Evolutionary conservation across 2,329 filamentous ascomycete species (phyloP).

Genomic region (Onygena corvina): DNA sequence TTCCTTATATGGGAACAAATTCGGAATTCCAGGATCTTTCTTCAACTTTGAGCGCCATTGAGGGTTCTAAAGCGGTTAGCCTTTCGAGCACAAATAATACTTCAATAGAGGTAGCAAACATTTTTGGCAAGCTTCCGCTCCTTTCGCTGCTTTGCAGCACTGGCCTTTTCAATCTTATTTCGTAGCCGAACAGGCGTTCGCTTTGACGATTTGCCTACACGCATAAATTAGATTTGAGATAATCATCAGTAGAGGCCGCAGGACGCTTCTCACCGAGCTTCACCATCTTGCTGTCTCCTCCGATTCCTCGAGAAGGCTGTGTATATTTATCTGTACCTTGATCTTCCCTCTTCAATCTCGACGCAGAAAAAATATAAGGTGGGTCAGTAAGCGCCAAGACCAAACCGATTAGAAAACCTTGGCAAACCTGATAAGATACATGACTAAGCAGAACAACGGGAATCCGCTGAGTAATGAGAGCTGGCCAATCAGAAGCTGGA

Average conservation of each 20-base stretch:
- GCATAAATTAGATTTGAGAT: not conserved
- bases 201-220: conserved; percentile 83
- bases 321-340: not conserved
- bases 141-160: conserved; percentile 82
- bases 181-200: conserved; percentile 76
- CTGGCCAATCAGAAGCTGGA: not conserved
- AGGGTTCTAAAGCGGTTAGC: conserved; percentile 50
- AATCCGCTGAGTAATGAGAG: not conserved
- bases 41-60: conserved; percentile 92
- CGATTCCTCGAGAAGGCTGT: too few relatives aligned
- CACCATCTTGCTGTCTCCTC: conserved; percentile 27
- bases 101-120: conserved; percentile 27
- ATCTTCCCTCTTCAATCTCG: not conserved
- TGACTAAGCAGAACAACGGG: not conserved
- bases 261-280: conserved; percentile 27
- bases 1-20: conserved; percentile 95
- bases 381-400: not conserved
- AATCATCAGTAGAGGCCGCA: not conserved
- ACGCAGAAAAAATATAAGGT: conserved; percentile 5
- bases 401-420: not conserved
- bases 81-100: not conserved
- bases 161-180: conserved; percentile 91
- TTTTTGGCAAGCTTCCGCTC: conserved; percentile 79
- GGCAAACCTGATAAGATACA: conserved; percentile 1
- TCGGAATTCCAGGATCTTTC: conserved; percentile 96